Conservation (phyloP, 768 basidiomycete species). For the Russula dissimulans region DNA sequence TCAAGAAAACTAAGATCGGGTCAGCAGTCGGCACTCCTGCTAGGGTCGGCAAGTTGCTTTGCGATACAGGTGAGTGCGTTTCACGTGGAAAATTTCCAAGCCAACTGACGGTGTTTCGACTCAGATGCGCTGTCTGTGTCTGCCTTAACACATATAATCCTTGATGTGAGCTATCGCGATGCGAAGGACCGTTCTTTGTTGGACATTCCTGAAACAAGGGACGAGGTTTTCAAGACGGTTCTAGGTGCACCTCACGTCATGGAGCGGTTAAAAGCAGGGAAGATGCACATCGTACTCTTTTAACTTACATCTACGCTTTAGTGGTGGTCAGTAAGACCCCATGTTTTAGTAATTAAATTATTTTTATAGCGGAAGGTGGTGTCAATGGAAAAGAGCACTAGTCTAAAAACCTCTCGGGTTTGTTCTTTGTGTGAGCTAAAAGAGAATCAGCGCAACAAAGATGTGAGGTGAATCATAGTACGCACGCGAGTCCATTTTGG, state of each 20-base stretch:
- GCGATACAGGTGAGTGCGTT: conserved; percentile 47
- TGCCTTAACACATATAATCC: conserved; percentile 74
- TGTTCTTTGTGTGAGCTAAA: conserved; percentile 70
- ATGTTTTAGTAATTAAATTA: neutral
- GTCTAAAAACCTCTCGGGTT: conserved; percentile 85
- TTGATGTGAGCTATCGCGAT: conserved; percentile 68
- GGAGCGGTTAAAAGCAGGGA: conserved; percentile 59
- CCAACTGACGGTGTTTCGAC: conserved; percentile 10
- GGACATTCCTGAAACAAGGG: conserved; percentile 77
- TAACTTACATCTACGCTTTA: conserved; percentile 26
- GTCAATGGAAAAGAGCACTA: neutral
- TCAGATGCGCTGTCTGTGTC: conserved; percentile 63
- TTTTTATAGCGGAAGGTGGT: neutral
- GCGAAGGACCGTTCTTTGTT: conserved; percentile 65
- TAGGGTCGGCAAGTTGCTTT: conserved; percentile 77
- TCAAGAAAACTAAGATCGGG: conserved; percentile 78
- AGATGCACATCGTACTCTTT: conserved; percentile 73
- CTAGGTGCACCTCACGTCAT: conserved; percentile 53
- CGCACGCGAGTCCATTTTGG: conserved; percentile 94
- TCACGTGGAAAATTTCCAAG: neutral
- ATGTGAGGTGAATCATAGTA: conserved; percentile 1
- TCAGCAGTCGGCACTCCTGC: conserved; percentile 90
- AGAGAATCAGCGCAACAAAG: neutral
- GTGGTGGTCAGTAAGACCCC: neutral
- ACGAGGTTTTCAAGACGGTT: conserved; percentile 70